Percentiles rank a stretch among this genome's conserved stretches.
These are phyloP conservation scores for Thermoascus crustaceus DNA, from an alignment of 2,329 filamentous ascomycete species.

Conservation along the genomic window DNA sequence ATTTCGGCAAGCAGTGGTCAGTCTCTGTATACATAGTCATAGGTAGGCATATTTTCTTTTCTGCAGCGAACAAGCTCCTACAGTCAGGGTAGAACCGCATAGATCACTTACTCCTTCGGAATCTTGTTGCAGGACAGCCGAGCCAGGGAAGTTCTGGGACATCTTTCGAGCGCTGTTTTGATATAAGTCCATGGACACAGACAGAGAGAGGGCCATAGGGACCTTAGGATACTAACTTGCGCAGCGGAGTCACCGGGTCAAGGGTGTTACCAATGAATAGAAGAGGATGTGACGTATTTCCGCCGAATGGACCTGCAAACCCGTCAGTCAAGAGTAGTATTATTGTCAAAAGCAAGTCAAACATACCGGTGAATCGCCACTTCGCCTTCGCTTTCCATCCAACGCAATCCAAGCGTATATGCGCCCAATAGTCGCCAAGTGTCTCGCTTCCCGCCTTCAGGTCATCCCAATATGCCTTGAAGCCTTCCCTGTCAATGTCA, in stretches of 20 bases:
- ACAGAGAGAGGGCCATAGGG: background rate
- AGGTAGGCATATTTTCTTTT: too few species aligned
- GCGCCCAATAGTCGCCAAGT: constrained; percentile 32
- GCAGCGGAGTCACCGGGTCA: constrained; percentile 13
- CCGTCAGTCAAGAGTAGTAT: background rate
- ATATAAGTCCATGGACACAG: background rate
- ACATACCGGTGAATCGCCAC: constrained; percentile 29
- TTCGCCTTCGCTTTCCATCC: constrained; percentile 28
- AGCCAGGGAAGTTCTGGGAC: constrained; percentile 13
- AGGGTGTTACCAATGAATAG: constrained; percentile 10
- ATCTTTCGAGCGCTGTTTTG: constrained; percentile 10
- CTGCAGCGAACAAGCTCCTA: too few species aligned
- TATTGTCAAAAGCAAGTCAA: background rate
- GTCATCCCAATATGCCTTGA: constrained; percentile 16
- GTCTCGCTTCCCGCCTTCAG: constrained; percentile 18
- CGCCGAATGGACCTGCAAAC: constrained; percentile 8
- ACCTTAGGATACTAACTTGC: constrained; percentile 5
- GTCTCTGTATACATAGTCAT: too few species aligned
- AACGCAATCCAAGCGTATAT: constrained; percentile 27
- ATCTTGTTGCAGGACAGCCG: constrained; percentile 17
- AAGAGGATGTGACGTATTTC: constrained; percentile 11
- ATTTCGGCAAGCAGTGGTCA: too few species aligned
- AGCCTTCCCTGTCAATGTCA: constrained; percentile 10
- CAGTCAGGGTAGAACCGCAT: constrained; percentile 17
- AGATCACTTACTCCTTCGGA: constrained; percentile 15